Percentiles rank a stretch among this genome's conserved stretches.
Conservation (phyloP, 768 basidiomycete species). For the Pulveroboletus sp. region DNA sequence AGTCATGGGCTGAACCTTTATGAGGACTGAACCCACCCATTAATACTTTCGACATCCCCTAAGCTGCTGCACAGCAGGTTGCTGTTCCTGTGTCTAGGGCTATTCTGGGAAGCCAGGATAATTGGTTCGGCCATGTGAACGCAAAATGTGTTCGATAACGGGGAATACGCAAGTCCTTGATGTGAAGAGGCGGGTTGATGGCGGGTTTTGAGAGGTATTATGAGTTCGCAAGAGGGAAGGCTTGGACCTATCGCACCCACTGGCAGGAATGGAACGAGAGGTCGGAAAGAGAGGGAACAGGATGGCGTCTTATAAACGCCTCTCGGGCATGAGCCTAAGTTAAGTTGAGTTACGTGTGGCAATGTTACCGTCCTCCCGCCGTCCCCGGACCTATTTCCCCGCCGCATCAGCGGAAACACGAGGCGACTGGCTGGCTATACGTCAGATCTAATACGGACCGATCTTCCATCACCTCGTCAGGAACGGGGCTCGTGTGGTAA, state of each 20-base stretch:
- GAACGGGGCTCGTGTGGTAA: slow-evolving; percentile 7
- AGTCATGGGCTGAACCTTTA: slow-evolving; percentile 12
- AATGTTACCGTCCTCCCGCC: slow-evolving; percentile 12
- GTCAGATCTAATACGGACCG: slow-evolving; percentile 1
- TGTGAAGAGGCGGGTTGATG: background rate
- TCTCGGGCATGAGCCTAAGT: background rate
- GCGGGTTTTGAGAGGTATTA: background rate
- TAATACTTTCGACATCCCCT: background rate
- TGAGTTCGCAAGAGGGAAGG: background rate
- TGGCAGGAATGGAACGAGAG: background rate
- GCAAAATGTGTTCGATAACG: background rate
- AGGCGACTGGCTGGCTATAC: slow-evolving; percentile 19
- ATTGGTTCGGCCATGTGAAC: background rate
- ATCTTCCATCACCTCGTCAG: slow-evolving; percentile 1
- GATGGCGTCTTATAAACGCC: slow-evolving; percentile 8
- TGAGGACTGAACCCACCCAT: slow-evolving; percentile 13
- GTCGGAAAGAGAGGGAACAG: background rate
- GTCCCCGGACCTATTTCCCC: slow-evolving; percentile 15
- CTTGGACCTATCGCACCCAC: background rate
- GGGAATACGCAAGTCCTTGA: background rate
- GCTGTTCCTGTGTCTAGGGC: slow-evolving; percentile 17
- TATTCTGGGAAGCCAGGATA: slow-evolving; percentile 9
- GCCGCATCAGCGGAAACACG: slow-evolving; percentile 22
- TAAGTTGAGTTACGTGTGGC: slow-evolving; percentile 13
- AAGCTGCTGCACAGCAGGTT: slow-evolving; percentile 16